These are phyloP conservation scores for Halteria grandinella DNA, from an alignment of 73 alveolate species.

Conservation along the genomic window DNA sequence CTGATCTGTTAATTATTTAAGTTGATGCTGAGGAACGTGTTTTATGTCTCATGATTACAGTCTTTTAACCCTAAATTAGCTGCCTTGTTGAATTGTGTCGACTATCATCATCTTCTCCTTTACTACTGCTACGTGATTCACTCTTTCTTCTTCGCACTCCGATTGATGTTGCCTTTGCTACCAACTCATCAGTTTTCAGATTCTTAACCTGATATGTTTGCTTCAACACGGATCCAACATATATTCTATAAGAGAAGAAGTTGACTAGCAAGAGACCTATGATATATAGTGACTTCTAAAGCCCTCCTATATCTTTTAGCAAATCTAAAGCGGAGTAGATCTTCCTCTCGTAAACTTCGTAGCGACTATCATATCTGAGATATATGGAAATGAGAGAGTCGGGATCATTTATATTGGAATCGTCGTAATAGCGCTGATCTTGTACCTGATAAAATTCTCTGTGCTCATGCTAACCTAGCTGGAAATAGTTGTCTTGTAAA, in stretches of 20 bases:
- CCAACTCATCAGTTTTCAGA: no score
- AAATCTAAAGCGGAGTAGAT: slow-evolving; percentile 15
- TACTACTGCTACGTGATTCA: no score
- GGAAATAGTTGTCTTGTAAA: slow-evolving; percentile 6
- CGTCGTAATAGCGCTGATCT: slow-evolving; percentile 4
- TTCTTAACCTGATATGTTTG: slow-evolving; percentile 22
- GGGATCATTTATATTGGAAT: neutral
- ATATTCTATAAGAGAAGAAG: slow-evolving; percentile 6
- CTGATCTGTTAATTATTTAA: no score
- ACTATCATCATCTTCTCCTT: no score
- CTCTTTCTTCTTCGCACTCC: no score
- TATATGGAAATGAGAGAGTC: slow-evolving; percentile 2
- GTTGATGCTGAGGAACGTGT: no score
- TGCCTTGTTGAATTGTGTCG: no score
- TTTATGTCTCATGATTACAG: no score
- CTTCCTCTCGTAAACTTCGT: slow-evolving; percentile 3
- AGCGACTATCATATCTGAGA: neutral
- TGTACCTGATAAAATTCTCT: neutral
- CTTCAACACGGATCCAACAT: slow-evolving; percentile 8
- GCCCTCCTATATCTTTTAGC: slow-evolving; percentile 29
- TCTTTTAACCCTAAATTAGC: no score
- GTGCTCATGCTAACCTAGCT: slow-evolving; percentile 24
- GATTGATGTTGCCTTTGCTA: no score
- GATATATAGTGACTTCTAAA: neutral
- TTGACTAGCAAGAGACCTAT: slow-evolving; percentile 11